phyloP scores from a whole-genome alignment of 208 protist species.

The Leishmania gerbilli region DNA sequence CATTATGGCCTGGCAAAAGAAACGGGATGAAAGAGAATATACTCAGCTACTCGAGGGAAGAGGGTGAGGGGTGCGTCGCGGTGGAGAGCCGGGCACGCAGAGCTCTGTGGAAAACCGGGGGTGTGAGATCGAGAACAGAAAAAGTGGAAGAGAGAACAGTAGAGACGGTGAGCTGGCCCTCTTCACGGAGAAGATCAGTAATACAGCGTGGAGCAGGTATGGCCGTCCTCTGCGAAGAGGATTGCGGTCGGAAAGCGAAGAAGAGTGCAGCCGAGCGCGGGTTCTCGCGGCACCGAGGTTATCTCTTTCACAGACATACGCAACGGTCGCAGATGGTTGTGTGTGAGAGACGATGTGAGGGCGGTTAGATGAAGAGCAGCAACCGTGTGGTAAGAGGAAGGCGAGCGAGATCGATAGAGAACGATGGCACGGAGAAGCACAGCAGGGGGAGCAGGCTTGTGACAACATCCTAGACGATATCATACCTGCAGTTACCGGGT shows the following conservation, averaged over 20 bases:
- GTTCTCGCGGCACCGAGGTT: not conserved
- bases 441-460: not conserved
- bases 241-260: not conserved
- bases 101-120: not conserved
- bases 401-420: not conserved
- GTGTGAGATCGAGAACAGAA: not conserved
- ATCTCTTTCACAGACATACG: not conserved
- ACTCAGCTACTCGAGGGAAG: not conserved
- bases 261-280: not conserved
- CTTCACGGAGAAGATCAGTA: not conserved
- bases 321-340: not conserved
- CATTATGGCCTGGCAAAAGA: slow-evolving; percentile 34
- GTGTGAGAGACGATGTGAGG: not conserved
- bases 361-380: not conserved
- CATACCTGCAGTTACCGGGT: not conserved
- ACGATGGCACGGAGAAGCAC: not conserved
- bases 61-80: not conserved
- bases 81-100: not conserved
- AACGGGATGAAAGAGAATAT: not conserved
- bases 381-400: not conserved
- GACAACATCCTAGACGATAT: not conserved
- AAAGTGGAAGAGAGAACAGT: not conserved
- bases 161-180: not conserved
- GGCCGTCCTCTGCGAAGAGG: not conserved
- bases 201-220: not conserved